Base-by-base conservation (phyloP, 2,329 filamentous ascomycete species). In the Talaromyces islandicus region DNA sequence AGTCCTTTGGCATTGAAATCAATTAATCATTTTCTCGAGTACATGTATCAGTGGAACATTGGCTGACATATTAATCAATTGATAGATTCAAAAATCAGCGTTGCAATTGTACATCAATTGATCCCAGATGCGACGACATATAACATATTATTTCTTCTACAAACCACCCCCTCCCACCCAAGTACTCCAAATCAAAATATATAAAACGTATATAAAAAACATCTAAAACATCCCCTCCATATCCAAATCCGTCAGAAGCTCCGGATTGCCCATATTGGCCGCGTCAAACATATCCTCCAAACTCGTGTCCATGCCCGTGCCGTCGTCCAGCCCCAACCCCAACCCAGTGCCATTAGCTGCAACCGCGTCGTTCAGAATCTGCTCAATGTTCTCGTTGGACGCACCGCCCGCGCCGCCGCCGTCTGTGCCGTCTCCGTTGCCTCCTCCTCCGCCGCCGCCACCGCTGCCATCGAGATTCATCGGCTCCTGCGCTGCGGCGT, bases 261-360 rank as follows among this genome's bases (percentile, higher is more conserved):
- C 75, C 11, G 77, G 76, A 64, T 77, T 77, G 1, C 69, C 71
- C 71, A 77, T 76, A 67, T 77, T 73, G 6, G 73, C 74, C 32
- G 71, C 72, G 61, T 75, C 76, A 57, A 79, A 64, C 43, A 79
- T 73, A 66, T 78, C 77, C 57, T 78, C 74, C 61, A 79, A 76
- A 62, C 68, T 70, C 27, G 73, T 70, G 59, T 75, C 73, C 64
- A 74, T 67, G 7, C 69, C 70, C 5, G 64, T 65, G 17, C 64
- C 65, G 11, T 64, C 63, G 64, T 67, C 68, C 53, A 71, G 63
- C 1, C 69, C 68, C 61, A 71, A 69, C 12, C 66, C 66, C 43
- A 68, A 61, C 7, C 67, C 68, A 7, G 65, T 63, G 21, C 53
- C 60, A n/a, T 65, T 62, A 53, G 72, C 70, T 0, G 74, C 69